Base-by-base conservation (phyloP, 2,329 filamentous ascomycete genomes). In the Scytalidium lignicola region DNA sequence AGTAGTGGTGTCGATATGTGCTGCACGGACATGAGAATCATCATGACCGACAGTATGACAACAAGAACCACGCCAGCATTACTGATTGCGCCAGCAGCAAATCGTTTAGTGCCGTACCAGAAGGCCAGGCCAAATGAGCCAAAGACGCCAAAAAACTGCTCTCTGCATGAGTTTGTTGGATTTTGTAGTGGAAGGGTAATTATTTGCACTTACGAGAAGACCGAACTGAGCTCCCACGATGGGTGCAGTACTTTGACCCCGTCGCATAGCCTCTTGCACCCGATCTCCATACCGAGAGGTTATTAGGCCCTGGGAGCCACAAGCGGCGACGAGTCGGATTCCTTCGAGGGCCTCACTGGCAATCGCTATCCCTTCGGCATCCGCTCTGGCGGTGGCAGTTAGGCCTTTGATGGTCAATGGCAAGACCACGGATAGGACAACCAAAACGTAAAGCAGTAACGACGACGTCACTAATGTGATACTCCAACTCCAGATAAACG, bases 281-380 rank as follows among this genome's bases (percentile, higher is more conserved):
- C 74, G 80, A 4, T 65, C 63, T n/a, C 70, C 65, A 58, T 81
- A 83, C 21, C 74, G 74, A 32, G 70, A 63, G 3, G 73, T 67
- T 43, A 83, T 72, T 13, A 77, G 73, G 13, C 67, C 62, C 59
- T 85, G 78, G 10, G 80, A 80, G 23, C 79, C 79, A 57, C 76
- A 83, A 1, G 80, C 80, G 21, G 75, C 71, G 18, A 84, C 69
- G 70, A 83, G 83, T 4, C 78, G 71, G 37, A 83, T 77, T 46
- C 73, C 74, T 1, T 71, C 67, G 56, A 85, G 74, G 2, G 77
- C 70, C 62, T 85, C 81, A 49, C 76, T 80, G 1, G 80, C 80
- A 2, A 84, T 66, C 2, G 77, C 72, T 3, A 73, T 72, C 2
- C 79, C 75, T 58, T 75, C 77, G 1, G 71, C 71, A 55, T 83